Conservation (phyloP, 306 rosid species). For the Trifolium pratense region DNA sequence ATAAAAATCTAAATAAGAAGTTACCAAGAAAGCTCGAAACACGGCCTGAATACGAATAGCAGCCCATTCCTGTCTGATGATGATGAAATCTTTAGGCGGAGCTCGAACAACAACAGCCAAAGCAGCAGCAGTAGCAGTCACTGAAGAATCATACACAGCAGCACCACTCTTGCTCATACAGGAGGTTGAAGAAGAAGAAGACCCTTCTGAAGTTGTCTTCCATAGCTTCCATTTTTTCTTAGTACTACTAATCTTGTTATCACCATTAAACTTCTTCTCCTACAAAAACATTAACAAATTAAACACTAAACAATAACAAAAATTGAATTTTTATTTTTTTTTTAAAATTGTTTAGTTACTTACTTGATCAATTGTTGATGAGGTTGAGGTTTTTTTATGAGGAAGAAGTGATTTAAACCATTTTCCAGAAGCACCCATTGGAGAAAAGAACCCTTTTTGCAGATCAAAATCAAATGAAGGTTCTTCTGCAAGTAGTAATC, state of each 20-base stretch:
- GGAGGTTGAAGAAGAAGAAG: conserved; percentile 2
- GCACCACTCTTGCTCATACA: conserved; percentile 43
- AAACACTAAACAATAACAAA: not conserved
- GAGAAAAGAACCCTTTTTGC: conserved; percentile 34
- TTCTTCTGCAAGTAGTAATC: not conserved
- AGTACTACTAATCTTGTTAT: conserved; percentile 36
- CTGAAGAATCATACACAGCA: conserved; percentile 44
- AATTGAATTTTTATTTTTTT: no score
- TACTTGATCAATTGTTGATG: conserved; percentile 54
- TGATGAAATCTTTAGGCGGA: conserved; percentile 66
- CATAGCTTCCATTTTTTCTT: conserved; percentile 93
- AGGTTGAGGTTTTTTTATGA: conserved; percentile 53
- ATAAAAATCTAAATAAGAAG: not conserved
- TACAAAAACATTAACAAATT: conserved; percentile 14
- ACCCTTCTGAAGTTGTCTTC: conserved; percentile 69
- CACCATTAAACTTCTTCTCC: conserved; percentile 62
- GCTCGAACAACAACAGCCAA: conserved; percentile 75
- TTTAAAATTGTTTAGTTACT: no score
- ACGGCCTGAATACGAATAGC: conserved; percentile 80
- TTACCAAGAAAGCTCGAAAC: conserved; percentile 84
- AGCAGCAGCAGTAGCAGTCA: conserved; percentile 61
- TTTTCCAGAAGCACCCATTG: conserved; percentile 80
- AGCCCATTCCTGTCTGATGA: conserved; percentile 78
- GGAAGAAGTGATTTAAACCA: conserved; percentile 80
- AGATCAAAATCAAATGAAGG: not conserved